Conservation (phyloP, 441 rosid genomes). For the Daphne laureola region DNA sequence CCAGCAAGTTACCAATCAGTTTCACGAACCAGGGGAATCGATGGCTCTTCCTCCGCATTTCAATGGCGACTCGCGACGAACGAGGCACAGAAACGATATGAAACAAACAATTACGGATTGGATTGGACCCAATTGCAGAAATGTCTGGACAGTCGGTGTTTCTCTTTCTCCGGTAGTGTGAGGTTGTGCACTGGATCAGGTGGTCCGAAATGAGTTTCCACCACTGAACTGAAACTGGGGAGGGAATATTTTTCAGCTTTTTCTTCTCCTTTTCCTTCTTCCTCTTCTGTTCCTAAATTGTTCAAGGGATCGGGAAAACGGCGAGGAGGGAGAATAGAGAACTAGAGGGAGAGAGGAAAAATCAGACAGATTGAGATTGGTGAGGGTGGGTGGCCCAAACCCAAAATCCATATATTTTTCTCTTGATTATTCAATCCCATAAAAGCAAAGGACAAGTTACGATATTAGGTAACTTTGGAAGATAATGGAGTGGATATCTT, state of each 20-base stretch:
- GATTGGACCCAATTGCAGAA: no score
- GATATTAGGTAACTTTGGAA: not conserved
- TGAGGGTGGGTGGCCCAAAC: constrained; percentile 40
- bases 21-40: constrained; percentile 22
- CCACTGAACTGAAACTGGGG: no score
- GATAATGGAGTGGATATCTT: no score
- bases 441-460: constrained; percentile 5
- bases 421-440: constrained; percentile 15
- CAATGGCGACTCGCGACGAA: constrained; percentile 4
- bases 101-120: no score
- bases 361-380: constrained; percentile 42
- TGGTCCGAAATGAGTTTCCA: no score
- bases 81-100: not conserved
- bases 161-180: no score
- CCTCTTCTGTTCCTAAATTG: constrained; percentile 4
- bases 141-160: no score
- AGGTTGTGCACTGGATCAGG: no score
- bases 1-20: constrained; percentile 36
- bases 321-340: constrained; percentile 26
- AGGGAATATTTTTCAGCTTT: not conserved
- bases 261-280: not conserved
- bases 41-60: constrained; percentile 38
- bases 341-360: constrained; percentile 8
- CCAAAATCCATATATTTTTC: not conserved
- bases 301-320: constrained; percentile 13